Conservation (phyloP, 495 filamentous ascomycete species). For the Clohesyomyces aquaticus region DNA sequence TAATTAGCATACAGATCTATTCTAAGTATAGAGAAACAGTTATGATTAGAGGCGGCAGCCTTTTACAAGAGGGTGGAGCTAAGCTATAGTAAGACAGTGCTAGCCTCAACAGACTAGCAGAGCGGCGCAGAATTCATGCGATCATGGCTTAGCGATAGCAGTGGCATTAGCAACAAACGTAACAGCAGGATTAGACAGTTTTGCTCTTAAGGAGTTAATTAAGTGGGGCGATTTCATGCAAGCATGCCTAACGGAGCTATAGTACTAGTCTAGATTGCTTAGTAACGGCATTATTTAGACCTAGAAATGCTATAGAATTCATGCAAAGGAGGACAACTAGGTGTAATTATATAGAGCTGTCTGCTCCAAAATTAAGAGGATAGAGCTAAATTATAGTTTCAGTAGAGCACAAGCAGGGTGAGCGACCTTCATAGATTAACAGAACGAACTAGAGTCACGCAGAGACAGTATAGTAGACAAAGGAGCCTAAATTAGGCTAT, state of each 20-base stretch:
- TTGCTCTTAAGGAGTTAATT: slow-evolving; percentile 12
- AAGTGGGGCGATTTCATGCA: slow-evolving; percentile 11
- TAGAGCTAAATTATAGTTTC: slow-evolving; percentile 20
- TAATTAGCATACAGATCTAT: slow-evolving; percentile 5
- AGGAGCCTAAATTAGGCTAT: slow-evolving; percentile 15
- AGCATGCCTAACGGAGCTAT: slow-evolving; percentile 8
- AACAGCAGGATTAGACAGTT: slow-evolving; percentile 16
- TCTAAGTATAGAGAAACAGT: slow-evolving; percentile 7
- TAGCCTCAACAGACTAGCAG: slow-evolving; percentile 8
- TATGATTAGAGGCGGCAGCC: slow-evolving; percentile 2
- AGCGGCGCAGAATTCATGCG: slow-evolving; percentile 12
- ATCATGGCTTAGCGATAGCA: slow-evolving; percentile 9
- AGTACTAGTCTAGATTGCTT: slow-evolving; percentile 17
- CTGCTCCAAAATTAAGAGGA: slow-evolving; percentile 17
- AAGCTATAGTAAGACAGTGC: slow-evolving; percentile 13
- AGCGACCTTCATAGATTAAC: slow-evolving; percentile 15
- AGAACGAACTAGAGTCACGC: slow-evolving; percentile 12
- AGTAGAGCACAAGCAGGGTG: slow-evolving; percentile 15
- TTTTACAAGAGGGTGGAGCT: slow-evolving; percentile 15
- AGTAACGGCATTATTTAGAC: slow-evolving; percentile 13
- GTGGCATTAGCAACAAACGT: slow-evolving; percentile 4
- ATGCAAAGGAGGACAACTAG: slow-evolving; percentile 17
- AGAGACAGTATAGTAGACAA: slow-evolving; percentile 11
- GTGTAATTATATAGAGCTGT: slow-evolving; percentile 9
- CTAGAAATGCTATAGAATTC: slow-evolving; percentile 7